A percentile compares a stretch with the other conserved stretches of the same genome.
Evolutionary conservation across 495 filamentous ascomycete species (phyloP).

Genomic region (Daldinia caldariorum): DNA sequence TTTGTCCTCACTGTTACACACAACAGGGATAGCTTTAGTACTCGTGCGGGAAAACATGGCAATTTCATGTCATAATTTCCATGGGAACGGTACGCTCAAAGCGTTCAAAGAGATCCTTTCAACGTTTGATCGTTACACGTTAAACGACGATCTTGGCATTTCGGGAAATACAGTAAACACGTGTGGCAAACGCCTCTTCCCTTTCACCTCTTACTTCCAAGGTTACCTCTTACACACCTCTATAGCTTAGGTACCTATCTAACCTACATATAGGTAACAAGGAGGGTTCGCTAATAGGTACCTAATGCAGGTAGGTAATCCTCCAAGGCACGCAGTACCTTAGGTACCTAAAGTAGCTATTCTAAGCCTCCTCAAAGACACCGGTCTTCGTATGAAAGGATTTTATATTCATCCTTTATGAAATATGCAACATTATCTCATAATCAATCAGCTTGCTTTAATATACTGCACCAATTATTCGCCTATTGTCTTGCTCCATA

Average conservation of each 20-base stretch:
- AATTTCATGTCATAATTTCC: neutral
- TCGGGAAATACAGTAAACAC: too few species aligned
- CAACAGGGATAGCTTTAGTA: neutral
- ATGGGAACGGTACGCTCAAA: neutral
- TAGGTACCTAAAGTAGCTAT: too few species aligned
- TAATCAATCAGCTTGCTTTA: neutral
- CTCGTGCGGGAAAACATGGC: neutral
- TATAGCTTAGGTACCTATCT: too few species aligned
- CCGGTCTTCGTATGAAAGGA: neutral
- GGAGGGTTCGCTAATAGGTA: too few species aligned
- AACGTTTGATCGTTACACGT: neutral
- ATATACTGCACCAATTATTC: neutral
- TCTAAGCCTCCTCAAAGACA: neutral
- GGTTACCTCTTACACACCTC: too few species aligned
- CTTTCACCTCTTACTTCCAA: too few species aligned
- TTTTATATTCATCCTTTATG: slow-evolving; percentile 2
- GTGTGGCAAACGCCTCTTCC: neutral
- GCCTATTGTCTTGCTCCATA: slow-evolving; percentile 4
- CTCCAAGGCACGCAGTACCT: too few species aligned
- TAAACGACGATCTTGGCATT: neutral
- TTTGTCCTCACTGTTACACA: slow-evolving; percentile 22
- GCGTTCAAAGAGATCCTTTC: neutral
- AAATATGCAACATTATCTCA: slow-evolving; percentile 1
- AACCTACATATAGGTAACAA: too few species aligned
- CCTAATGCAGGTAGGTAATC: too few species aligned